phyloP scores from a whole-genome alignment of 1,139 yeast species.

The Diutina siamensis region DNA sequence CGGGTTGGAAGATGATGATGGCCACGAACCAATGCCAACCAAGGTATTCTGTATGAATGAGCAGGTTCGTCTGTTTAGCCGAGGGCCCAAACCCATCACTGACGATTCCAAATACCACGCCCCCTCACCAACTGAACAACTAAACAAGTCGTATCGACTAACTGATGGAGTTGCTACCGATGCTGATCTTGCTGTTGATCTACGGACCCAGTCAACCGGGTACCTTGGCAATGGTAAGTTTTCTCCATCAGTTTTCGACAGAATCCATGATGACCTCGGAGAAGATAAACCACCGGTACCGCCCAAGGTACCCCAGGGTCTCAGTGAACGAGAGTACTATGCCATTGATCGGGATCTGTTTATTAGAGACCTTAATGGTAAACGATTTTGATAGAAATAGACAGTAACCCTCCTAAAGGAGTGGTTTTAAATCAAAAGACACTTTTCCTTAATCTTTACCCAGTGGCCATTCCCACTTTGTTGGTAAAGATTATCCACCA shows the following conservation, averaged over 20 bases:
- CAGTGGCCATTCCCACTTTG: too few relatives aligned
- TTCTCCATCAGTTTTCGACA: conserved; percentile 29
- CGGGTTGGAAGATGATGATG: conserved; percentile 21
- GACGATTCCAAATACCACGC: conserved; percentile 35
- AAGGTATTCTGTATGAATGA: conserved; percentile 26
- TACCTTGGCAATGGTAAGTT: conserved; percentile 20
- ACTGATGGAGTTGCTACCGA: conserved; percentile 14
- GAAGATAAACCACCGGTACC: conserved; percentile 32
- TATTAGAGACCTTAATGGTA: conserved; percentile 33
- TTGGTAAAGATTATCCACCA: too few relatives aligned
- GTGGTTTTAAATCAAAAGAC: too few relatives aligned
- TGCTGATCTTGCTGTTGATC: conserved; percentile 15
- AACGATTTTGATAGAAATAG: conserved; percentile 18
- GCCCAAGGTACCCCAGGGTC: conserved; percentile 43
- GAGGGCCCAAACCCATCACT: conserved; percentile 9
- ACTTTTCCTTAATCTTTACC: too few relatives aligned
- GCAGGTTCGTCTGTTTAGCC: conserved; percentile 19
- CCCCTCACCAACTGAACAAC: conserved; percentile 35
- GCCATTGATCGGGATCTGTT: conserved; percentile 30
- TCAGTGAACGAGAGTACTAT: conserved; percentile 36
- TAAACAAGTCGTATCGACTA: conserved; percentile 15
- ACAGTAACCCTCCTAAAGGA: too few relatives aligned
- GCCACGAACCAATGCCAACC: conserved; percentile 22
- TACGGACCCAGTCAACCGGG: conserved; percentile 13
- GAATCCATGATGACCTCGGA: conserved; percentile 6